Conservation (phyloP, 192 early-diverging fungal species). For the Podila minutissima region DNA sequence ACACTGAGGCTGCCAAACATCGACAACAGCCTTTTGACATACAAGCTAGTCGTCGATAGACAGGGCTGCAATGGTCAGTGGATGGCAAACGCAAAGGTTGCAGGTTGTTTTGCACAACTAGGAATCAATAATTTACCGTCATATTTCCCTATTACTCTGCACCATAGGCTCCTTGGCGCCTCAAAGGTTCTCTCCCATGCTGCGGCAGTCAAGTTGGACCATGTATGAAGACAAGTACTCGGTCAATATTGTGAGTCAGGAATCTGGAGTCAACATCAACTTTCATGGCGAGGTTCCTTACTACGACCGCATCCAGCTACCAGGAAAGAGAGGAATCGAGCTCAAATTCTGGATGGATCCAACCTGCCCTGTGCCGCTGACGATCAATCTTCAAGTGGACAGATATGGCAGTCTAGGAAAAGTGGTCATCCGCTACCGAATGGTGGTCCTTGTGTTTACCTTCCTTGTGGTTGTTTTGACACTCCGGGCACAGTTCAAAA, state of each 20-base stretch:
- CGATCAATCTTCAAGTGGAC: conserved; percentile 68
- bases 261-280: conserved; percentile 49
- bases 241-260: conserved; percentile 46
- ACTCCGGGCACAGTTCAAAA: conserved; percentile 58
- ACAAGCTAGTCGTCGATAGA: conserved; percentile 56
- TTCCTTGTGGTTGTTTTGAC: conserved; percentile 73
- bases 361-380: conserved; percentile 55
- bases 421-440: conserved; percentile 75
- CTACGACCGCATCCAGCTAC: conserved; percentile 28
- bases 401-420: conserved; percentile 79
- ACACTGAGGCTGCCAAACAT: conserved; percentile 60
- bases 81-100: not conserved
- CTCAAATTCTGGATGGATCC: conserved; percentile 70
- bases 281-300: conserved; percentile 66
- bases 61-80: conserved; percentile 50
- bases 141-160: not conserved
- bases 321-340: conserved; percentile 52
- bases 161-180: conserved; percentile 8
- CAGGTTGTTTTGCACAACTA: not conserved
- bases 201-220: conserved; percentile 63
- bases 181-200: conserved; percentile 57
- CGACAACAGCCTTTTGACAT: conserved; percentile 63
- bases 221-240: conserved; percentile 70
- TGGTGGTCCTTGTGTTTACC: conserved; percentile 73
- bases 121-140: no score